Conservation (phyloP, 1,284 basidiomycete species). For the Sutorius eximius region DNA sequence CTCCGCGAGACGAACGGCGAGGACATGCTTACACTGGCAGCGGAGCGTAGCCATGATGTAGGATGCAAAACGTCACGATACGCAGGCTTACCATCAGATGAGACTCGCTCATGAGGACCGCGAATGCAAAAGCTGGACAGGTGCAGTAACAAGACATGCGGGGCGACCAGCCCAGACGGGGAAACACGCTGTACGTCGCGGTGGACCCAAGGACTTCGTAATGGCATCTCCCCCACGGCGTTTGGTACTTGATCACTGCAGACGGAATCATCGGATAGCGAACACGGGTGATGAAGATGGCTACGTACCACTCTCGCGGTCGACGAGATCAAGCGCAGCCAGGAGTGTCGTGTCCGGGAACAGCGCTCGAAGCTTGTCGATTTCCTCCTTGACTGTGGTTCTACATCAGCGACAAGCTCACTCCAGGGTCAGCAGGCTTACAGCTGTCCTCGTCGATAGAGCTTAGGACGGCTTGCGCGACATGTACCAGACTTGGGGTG, state of each 20-base stretch:
- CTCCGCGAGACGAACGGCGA: conserved; percentile 62
- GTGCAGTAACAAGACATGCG: conserved; percentile 57
- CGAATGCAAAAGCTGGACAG: conserved; percentile 70
- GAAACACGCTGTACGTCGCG: conserved; percentile 59
- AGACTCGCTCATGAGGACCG: conserved; percentile 56
- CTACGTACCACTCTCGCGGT: conserved; percentile 56
- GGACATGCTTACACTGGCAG: conserved; percentile 71
- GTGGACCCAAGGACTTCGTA: conserved; percentile 69
- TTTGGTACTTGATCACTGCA: conserved; percentile 62
- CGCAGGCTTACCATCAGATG: conserved; percentile 59
- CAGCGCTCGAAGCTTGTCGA: conserved; percentile 54
- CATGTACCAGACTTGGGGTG: conserved; percentile 21
- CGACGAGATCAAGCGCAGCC: conserved; percentile 71
- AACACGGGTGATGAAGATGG: background rate
- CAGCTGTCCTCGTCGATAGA: conserved; percentile 33
- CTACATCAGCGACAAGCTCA: conserved; percentile 7
- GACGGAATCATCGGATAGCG: background rate
- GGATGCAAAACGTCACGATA: background rate
- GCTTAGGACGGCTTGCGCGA: conserved; percentile 30
- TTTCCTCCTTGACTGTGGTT: conserved; percentile 51
- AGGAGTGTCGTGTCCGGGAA: conserved; percentile 62
- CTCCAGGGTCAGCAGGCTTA: conserved; percentile 13
- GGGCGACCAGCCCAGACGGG: conserved; percentile 44
- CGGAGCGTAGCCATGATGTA: conserved; percentile 1
- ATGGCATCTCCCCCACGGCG: conserved; percentile 54